A percentile compares a stretch with the other conserved stretches of the same genome.
phyloP scores from a whole-genome alignment of 768 basidiomycete species.

The Termitomyces eurrhizus region DNA sequence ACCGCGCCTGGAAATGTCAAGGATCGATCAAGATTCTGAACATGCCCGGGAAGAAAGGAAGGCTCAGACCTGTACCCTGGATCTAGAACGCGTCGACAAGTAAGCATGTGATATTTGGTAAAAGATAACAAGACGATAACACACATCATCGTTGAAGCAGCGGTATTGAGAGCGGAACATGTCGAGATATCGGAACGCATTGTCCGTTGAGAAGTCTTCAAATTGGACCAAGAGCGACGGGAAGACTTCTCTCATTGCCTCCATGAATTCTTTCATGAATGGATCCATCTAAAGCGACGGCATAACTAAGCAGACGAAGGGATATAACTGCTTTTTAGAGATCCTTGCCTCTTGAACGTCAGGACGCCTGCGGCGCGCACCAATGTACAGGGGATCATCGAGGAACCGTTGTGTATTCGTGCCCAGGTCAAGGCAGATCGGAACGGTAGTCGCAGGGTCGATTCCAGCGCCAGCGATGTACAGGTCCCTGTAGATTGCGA shows the following conservation, averaged over 20 bases:
- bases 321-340: not conserved
- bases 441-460: slow-evolving; percentile 50
- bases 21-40: slow-evolving; percentile 9
- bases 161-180: slow-evolving; percentile 54
- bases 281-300: slow-evolving; percentile 49
- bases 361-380: slow-evolving; percentile 55
- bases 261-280: slow-evolving; percentile 79
- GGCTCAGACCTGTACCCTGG: slow-evolving; percentile 53
- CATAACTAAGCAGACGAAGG: not conserved
- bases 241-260: slow-evolving; percentile 58
- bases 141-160: slow-evolving; percentile 72
- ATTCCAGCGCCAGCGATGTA: slow-evolving; percentile 73
- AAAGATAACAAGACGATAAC: slow-evolving; percentile 21
- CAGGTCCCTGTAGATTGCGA: slow-evolving; percentile 39
- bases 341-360: slow-evolving; percentile 34
- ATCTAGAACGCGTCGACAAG: slow-evolving; percentile 33
- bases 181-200: slow-evolving; percentile 71
- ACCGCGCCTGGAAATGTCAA: slow-evolving; percentile 48
- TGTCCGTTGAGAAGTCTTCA: slow-evolving; percentile 76
- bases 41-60: not conserved
- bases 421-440: slow-evolving; percentile 71
- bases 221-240: slow-evolving; percentile 71
- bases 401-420: slow-evolving; percentile 68
- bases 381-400: slow-evolving; percentile 74
- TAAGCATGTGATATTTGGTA: not conserved